Evolutionary conservation across 169 alveolate species (phyloP).

Genomic region (Cryptosporidium sp.): DNA sequence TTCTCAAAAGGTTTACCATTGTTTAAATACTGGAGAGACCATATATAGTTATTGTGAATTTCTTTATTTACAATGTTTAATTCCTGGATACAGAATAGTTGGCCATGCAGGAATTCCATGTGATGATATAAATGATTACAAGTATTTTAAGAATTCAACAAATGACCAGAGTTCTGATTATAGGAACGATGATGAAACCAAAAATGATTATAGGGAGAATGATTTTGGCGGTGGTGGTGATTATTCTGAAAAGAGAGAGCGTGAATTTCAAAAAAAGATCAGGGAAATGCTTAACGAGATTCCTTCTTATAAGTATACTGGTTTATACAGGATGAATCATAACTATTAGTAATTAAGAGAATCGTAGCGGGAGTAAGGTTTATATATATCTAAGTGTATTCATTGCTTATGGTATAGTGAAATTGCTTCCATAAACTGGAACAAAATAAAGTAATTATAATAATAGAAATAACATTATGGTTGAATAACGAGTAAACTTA

Average conservation of each 20-base stretch:
- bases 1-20: slow-evolving; percentile 49
- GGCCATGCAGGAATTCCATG: slow-evolving; percentile 68
- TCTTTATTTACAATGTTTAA: slow-evolving; percentile 50
- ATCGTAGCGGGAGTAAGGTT: neutral
- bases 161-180: neutral
- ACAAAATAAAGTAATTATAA: neutral
- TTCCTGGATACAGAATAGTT: slow-evolving; percentile 19
- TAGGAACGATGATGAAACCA: neutral
- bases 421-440: slow-evolving; percentile 64
- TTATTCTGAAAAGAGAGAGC: neutral
- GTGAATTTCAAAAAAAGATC: slow-evolving; percentile 29
- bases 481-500: slow-evolving; percentile 20
- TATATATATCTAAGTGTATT: too few relatives aligned
- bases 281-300: slow-evolving; percentile 53
- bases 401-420: slow-evolving; percentile 1
- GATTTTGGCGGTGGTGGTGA: neutral
- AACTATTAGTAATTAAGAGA: neutral
- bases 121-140: slow-evolving; percentile 41
- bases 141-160: neutral
- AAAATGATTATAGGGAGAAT: neutral
- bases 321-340: slow-evolving; percentile 15
- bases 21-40: slow-evolving; percentile 71
- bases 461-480: neutral
- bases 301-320: slow-evolving; percentile 59
- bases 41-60: slow-evolving; percentile 67